Base-by-base conservation (phyloP, 345 rosid genomes). In the Mangifera indica region DNA sequence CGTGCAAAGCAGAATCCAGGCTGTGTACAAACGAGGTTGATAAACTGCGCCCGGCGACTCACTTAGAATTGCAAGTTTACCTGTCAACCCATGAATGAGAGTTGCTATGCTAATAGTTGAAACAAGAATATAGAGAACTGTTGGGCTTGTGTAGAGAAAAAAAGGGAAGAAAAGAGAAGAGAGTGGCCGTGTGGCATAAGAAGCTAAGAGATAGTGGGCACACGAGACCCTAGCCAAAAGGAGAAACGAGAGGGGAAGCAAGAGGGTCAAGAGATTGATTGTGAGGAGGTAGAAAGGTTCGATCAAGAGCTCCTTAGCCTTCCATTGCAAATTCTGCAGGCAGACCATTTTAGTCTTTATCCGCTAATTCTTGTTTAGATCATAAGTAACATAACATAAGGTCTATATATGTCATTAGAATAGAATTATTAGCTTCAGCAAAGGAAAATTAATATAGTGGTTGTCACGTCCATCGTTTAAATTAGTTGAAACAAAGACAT, bases 161-260 rank as follows among this genome's bases (percentile, higher is more conserved):
- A 85, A 34, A n/a, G 82, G 73, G 32, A 71, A 76, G 63, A 80
- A 52, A 55, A 72, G 69, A 3, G 74, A 60, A n/a, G 72, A 60
- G 17, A 54, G 34, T 4, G 62, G 61, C 0, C 46, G 40, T 0
- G 10, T 15, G 17, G 75, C 64, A 58, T 63, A 45, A 20, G 84
- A 66, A 24, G 77, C 32, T 2, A 72, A 69, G 58, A 72, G 70
- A 73, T 71, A 83, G 42, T 61, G 80, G 53, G 83, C 77, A 11
- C 72, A 81, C 17, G 93, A 87, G 55, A 91, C 81, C 53, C 93
- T 81, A 54, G 91, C 84, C 1, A 91, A 70, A 42, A 88, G 83
- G 26, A 91, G 90, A 70, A 89, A 91, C 5, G 93, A 88, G 21
- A 91, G 90, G 10, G 97, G 97, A 53, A 88, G 83, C 57, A 86